Evolutionary conservation across 306 rosid species (phyloP).

Genomic region (Inga oerstediana): DNA sequence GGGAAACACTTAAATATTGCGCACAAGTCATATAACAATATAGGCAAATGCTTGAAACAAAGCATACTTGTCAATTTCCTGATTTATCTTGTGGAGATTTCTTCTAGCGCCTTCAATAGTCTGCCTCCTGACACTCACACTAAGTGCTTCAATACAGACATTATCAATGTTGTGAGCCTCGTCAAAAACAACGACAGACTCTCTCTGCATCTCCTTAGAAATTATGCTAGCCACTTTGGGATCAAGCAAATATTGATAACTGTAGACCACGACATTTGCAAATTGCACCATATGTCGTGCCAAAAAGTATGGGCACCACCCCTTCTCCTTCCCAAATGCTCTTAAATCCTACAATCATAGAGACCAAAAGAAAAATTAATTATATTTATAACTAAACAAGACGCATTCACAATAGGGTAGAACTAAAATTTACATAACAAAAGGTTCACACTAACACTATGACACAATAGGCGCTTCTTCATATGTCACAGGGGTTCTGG

Average conservation of each 20-base stretch:
- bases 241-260: conserved; percentile 95
- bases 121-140: conserved; percentile 97
- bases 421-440: not conserved
- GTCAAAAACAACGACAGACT: conserved; percentile 92
- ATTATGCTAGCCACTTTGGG: conserved; percentile 91
- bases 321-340: conserved; percentile 73
- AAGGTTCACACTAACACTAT: not conserved
- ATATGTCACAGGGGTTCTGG: not conserved
- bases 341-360: conserved; percentile 67
- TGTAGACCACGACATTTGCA: conserved; percentile 91
- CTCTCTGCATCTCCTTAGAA: conserved; percentile 96
- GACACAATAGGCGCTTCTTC: not conserved
- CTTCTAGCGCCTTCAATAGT: conserved; percentile 94
- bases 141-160: conserved; percentile 95
- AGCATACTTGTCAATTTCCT: conserved; percentile 85
- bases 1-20: not conserved
- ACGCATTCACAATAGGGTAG: not conserved
- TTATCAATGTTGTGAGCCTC: conserved; percentile 97
- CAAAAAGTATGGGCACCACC: conserved; percentile 95
- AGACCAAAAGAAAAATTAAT: not conserved
- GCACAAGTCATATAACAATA: not conserved
- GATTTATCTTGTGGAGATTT: conserved; percentile 80
- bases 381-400: not conserved
- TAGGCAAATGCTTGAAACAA: conserved; percentile 30
- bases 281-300: conserved; percentile 95